Percentiles rank a stretch among this genome's conserved stretches.
Conservation (phyloP, 768 basidiomycete genomes). For the Leucogyrophana mollusca region DNA sequence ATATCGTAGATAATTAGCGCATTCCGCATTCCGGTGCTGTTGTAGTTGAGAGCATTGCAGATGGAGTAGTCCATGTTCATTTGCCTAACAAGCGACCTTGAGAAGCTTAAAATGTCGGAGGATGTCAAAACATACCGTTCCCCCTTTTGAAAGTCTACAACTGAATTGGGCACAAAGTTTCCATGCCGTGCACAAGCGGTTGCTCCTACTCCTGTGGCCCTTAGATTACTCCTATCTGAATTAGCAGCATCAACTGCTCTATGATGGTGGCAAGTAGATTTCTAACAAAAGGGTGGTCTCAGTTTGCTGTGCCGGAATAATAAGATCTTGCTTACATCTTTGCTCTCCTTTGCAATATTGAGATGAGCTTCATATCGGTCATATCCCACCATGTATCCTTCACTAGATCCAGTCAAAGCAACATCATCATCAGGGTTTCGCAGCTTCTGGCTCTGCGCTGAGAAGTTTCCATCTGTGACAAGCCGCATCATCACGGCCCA, state of each 20-base stretch:
- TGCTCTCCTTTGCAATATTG: background rate
- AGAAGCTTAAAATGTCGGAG: background rate
- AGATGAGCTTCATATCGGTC: background rate
- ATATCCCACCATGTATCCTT: constrained; percentile 4
- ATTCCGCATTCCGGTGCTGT: background rate
- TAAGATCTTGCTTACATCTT: background rate
- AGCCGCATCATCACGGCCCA: constrained; percentile 2
- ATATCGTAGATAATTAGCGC: constrained; percentile 26
- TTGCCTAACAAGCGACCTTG: constrained; percentile 21
- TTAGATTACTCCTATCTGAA: constrained; percentile 4
- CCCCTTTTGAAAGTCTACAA: constrained; percentile 31
- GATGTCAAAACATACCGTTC: constrained; percentile 15
- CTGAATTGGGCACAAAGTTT: constrained; percentile 24
- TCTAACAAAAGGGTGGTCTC: background rate
- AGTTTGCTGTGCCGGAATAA: background rate
- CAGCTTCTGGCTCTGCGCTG: constrained; percentile 7
- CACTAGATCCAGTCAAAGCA: constrained; percentile 11
- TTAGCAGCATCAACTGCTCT: constrained; percentile 12
- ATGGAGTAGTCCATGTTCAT: constrained; percentile 28
- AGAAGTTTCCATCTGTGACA: constrained; percentile 6
- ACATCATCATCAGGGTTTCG: constrained; percentile 15
- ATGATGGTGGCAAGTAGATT: constrained; percentile 9
- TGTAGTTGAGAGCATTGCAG: constrained; percentile 17
- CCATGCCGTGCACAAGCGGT: constrained; percentile 30
- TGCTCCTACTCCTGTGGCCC: constrained; percentile 24